Evolutionary conservation across 1,284 basidiomycete genomes (phyloP), one percentile per base, ranked within the genome.

Genomic region (Ceratobasidium sp.): DNA sequence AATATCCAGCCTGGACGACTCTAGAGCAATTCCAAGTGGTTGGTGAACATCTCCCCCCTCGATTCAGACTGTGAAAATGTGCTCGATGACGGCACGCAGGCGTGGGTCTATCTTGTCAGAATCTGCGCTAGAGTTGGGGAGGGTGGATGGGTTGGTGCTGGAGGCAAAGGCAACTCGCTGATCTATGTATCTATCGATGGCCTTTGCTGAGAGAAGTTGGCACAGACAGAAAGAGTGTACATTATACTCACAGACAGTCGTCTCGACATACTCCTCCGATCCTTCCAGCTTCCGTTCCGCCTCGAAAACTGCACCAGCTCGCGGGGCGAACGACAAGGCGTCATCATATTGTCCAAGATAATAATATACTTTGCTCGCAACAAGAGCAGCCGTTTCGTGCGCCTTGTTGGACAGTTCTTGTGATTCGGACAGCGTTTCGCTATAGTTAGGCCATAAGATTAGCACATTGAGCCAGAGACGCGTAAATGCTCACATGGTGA

Each of bases 281-380:
- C 88, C 90, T 73, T 85, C 84, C 56, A 84, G 87, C 81, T 88
- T 87, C 78, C 87, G 86, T 82, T 96, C 94, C 19, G 88, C 87
- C 82, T 94, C 91, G 82, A 99, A 98, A 81, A 92, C 92, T 82
- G 86, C 87, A 62, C 93, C 95, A n/a, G 96, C 95, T 77, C 93
- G 92, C 69, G 98, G 89, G 25, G 96, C 96, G 82, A 98, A 97
- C 43, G 94, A 92, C 77, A 98, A 88, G 32, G 96, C 94, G 84
- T 98, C 97, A 80, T 96, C 94, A 80, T 96, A 93, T 83, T 95
- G 94, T 80, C 94, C 95, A 62, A 99, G 89, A 87, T 93, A 97
- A 84, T 96, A 98, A 85, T 98, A 98, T 66, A 98, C 94, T 84
- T 98, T 98, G 87, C 95, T 96, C 29, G 94, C 93, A 51, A 99